Conservation (phyloP, 225 moss, liverwort and hornwort genomes). For the Physcomitrium patens region DNA sequence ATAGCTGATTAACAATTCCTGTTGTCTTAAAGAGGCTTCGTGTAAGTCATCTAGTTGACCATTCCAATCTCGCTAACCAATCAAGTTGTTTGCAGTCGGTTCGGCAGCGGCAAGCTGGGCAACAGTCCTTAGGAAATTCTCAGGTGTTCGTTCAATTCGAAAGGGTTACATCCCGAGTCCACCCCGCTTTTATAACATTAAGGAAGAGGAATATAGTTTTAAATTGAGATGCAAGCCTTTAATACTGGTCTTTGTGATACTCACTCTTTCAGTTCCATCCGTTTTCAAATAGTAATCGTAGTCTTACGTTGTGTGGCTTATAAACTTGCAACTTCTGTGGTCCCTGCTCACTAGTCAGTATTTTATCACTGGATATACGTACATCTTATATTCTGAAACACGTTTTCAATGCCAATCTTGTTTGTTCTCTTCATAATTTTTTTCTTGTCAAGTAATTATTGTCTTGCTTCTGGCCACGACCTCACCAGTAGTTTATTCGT, state of each 20-base stretch:
- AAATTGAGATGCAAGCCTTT: background rate
- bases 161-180: background rate
- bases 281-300: background rate
- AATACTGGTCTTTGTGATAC: background rate
- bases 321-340: background rate
- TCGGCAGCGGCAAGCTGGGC: constrained; percentile 46
- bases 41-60: constrained; percentile 18
- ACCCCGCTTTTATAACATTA: constrained; percentile 7
- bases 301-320: background rate
- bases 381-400: too few relatives aligned
- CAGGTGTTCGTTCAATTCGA: constrained; percentile 35
- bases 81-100: constrained; percentile 36
- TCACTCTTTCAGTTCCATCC: constrained; percentile 7
- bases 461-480: background rate
- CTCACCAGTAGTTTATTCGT: constrained; percentile 29
- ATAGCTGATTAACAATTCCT: background rate
- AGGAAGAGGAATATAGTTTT: background rate
- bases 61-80: constrained; percentile 2
- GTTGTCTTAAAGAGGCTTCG: background rate
- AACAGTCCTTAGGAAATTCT: constrained; percentile 35
- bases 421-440: too few relatives aligned
- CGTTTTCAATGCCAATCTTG: too few relatives aligned
- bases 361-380: too few relatives aligned
- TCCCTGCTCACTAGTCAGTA: background rate
- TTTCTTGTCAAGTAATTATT: too few relatives aligned